phyloP scores from a whole-genome alignment of 495 filamentous ascomycete species.

The Pyrenula massariospora region DNA sequence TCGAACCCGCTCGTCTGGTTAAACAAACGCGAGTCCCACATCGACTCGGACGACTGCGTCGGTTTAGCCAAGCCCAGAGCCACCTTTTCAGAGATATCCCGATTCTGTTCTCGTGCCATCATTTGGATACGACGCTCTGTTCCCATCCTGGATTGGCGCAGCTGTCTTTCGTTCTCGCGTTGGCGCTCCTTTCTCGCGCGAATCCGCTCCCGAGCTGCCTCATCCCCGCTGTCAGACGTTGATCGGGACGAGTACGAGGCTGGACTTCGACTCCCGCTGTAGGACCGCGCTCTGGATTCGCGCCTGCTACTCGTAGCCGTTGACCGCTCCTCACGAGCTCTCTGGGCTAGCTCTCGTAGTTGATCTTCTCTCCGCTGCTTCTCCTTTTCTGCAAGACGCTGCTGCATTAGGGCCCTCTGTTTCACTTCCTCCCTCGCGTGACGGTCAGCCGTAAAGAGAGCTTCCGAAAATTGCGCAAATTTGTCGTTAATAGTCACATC shows the following conservation, averaged over 20 bases:
- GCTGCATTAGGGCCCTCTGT: constrained; percentile 88
- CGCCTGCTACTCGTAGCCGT: constrained; percentile 33
- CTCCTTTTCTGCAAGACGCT: constrained; percentile 92
- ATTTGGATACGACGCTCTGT: constrained; percentile 80
- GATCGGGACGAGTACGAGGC: constrained; percentile 49
- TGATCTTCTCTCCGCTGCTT: constrained; percentile 89
- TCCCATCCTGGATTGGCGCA: constrained; percentile 92
- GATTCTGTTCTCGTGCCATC: constrained; percentile 88
- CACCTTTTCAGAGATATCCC: constrained; percentile 96
- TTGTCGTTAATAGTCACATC: constrained; percentile 99
- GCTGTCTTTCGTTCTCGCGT: constrained; percentile 73
- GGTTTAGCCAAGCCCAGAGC: constrained; percentile 92
- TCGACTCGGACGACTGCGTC: constrained; percentile 74
- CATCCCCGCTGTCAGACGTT: constrained; percentile 46
- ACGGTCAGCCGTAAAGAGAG: constrained; percentile 83
- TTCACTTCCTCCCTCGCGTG: constrained; percentile 94
- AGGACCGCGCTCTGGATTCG: constrained; percentile 26
- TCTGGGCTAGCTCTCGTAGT: constrained; percentile 77
- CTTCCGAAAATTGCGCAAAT: constrained; percentile 92
- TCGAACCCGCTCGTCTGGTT: constrained; percentile 87
- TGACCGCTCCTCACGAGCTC: constrained; percentile 73
- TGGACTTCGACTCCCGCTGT: constrained; percentile 37
- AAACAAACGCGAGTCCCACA: constrained; percentile 95
- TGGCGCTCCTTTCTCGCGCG: constrained; percentile 65
- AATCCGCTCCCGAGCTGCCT: constrained; percentile 59